Conservation (phyloP, 306 rosid genomes). For the Chamaecrista fasciculata region DNA sequence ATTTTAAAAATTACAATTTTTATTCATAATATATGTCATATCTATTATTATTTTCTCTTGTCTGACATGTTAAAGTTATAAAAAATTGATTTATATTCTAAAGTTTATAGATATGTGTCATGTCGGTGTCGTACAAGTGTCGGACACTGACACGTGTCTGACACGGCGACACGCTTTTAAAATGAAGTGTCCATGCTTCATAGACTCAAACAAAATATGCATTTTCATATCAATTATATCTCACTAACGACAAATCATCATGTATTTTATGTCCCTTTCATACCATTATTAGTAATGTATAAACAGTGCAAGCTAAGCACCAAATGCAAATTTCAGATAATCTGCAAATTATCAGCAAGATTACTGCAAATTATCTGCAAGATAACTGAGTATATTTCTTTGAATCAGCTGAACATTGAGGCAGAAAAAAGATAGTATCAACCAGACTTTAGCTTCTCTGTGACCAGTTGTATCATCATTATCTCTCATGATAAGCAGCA, state of each 20-base stretch:
- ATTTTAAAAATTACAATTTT: no score
- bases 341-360: background rate
- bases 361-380: no score
- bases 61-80: no score
- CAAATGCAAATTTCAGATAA: background rate
- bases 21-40: no score
- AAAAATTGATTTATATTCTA: no score
- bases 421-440: background rate
- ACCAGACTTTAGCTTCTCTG: background rate
- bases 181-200: no score
- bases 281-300: background rate
- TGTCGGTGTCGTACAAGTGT: slow-evolving; percentile 25
- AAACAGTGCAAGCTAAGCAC: slow-evolving; percentile 8
- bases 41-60: no score
- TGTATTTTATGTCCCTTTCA: slow-evolving; percentile 7
- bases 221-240: background rate
- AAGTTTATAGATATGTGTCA: slow-evolving; percentile 66
- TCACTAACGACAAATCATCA: no score
- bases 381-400: background rate
- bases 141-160: slow-evolving; percentile 1
- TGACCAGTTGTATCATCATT: background rate
- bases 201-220: background rate
- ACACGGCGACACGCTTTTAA: background rate
- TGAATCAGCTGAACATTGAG: background rate
- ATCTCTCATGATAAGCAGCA: background rate